Evolutionary conservation across 148 eudicot species (phyloP), one percentile per base, ranked within the genome.

Genomic region (Fagopyrum esculentum): DNA sequence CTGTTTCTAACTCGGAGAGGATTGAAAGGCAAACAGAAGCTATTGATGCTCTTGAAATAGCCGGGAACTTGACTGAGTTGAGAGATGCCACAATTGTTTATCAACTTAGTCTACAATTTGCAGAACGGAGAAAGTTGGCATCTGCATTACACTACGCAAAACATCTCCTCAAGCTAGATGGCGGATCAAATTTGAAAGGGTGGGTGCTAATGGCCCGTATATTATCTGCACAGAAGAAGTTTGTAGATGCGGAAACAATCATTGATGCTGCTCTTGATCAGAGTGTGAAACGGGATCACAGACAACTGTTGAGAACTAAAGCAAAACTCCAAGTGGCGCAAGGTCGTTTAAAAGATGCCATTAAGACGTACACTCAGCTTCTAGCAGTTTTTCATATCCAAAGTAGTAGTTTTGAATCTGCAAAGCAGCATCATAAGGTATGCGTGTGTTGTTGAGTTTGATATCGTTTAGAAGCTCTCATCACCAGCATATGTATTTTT

Each of bases 251-350:
- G 12, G 90, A 86, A 81, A 78, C 79, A 61, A 73, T 88, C 40
- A 64, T 88, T 68, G 85, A 88, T 78, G 92, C 84, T 73, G 92
- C 92, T 82, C 74, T 90, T 60, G 89, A 88, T 64, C 92, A 90
- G 83, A 90, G 87, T 40, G 87, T 83, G 74, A 78, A 82, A 71
- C 80, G 90, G 89, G 88, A 85, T 74, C 92, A 84, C 51, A 89
- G 88, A 49, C 84, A 80, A 73, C 83, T 90, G 56, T 75, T 90
- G 79, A 84, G 82, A 83, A 82, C 87, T 51, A 90, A 90, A 83
- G 92, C 96, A 54, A 88, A 86, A 83, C 80, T 90, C 57, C 92
- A 85, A 82, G 73, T 87, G 83, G 88, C 89, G 48, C 96, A 85
- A 76, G 96, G 89, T 76, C 80, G 77, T 72, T 69, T 81, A 69